Conservation (phyloP, 768 basidiomycete genomes). For the Tylopilus subfusipes region DNA sequence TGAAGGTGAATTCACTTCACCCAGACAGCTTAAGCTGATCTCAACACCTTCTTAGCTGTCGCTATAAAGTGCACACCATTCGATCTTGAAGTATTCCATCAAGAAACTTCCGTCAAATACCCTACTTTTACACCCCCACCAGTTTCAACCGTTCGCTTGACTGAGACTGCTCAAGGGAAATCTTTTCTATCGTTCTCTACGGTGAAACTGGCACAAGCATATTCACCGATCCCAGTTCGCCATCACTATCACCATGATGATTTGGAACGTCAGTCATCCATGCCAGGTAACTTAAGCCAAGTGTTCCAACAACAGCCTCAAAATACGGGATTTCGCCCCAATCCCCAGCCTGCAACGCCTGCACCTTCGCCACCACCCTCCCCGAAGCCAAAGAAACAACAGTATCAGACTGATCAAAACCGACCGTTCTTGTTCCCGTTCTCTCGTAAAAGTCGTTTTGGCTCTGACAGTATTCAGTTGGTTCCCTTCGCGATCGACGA, state of each 20-base stretch:
- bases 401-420: slow-evolving; percentile 95
- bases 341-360: slow-evolving; percentile 79
- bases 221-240: slow-evolving; percentile 89
- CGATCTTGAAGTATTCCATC: slow-evolving; percentile 85
- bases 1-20: slow-evolving; percentile 35
- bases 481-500: slow-evolving; percentile 97
- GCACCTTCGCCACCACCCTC: slow-evolving; percentile 83
- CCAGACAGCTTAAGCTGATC: slow-evolving; percentile 1
- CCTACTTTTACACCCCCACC: slow-evolving; percentile 82
- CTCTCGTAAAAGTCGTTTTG: slow-evolving; percentile 54
- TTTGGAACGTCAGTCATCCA: slow-evolving; percentile 47
- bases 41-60: slow-evolving; percentile 37
- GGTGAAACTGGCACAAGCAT: slow-evolving; percentile 80
- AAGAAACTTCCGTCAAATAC: slow-evolving; percentile 92
- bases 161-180: slow-evolving; percentile 27
- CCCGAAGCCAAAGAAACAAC: slow-evolving; percentile 95
- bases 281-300: slow-evolving; percentile 34
- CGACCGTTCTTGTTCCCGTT: slow-evolving; percentile 96
- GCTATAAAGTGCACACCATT: slow-evolving; percentile 87
- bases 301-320: slow-evolving; percentile 35
- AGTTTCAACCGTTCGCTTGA: slow-evolving; percentile 32
- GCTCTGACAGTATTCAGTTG: slow-evolving; percentile 54
- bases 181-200: slow-evolving; percentile 39
- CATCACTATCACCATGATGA: slow-evolving; percentile 93
- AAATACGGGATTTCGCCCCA: slow-evolving; percentile 28